Evolutionary conservation across 306 rosid species (phyloP), one percentile per base, ranked within the genome.

Genomic region (Geum urbanum): DNA sequence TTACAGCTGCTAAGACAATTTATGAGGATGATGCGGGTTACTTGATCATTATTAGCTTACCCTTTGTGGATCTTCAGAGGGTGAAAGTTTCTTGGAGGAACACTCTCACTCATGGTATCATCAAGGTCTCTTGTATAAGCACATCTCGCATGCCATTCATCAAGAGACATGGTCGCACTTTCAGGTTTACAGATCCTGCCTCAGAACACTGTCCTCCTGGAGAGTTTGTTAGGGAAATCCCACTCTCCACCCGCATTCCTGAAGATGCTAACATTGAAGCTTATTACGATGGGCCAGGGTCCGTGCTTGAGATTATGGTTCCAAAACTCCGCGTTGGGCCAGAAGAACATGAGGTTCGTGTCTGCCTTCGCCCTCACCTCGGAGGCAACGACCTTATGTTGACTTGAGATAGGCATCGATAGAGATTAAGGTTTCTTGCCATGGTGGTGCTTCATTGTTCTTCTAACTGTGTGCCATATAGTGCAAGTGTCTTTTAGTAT

Each of bases 1-100:
- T 86, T 67, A 88, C 96, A 6, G 98, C 85, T 72, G 97, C 98
- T 27, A 92, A 92, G 78, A 82, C 98, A 1, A 85, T 92, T 9
- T 92, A 92, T 15, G 98, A 92, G 82, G 98, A 92, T 67, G 87
- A 84, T 47, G 85, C 81, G 69, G 91, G 96, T 22, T 90, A 92
- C 76, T 78, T 92, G 82, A 82, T 92, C 43, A 86, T 92, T 18
- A 84, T 92, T 76, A 92, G 91, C 72, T 78, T 92, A 60, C 97
- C 98, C 59, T 84, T 87, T 73, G 92, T 90, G 61, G 98, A 92
- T 81, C 96, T 92, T 73, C 83, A 80, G 24, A 86, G 91, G 79
- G 97, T 92, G 54, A 92, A 88, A 81, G 98, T 92, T 63, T 86
- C 96, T 0, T 92, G 98, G 98, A 92, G 96, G 87, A 92, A 92